Conservation (phyloP, 2,329 filamentous ascomycete species). For the Hirsutella minnesotensis region DNA sequence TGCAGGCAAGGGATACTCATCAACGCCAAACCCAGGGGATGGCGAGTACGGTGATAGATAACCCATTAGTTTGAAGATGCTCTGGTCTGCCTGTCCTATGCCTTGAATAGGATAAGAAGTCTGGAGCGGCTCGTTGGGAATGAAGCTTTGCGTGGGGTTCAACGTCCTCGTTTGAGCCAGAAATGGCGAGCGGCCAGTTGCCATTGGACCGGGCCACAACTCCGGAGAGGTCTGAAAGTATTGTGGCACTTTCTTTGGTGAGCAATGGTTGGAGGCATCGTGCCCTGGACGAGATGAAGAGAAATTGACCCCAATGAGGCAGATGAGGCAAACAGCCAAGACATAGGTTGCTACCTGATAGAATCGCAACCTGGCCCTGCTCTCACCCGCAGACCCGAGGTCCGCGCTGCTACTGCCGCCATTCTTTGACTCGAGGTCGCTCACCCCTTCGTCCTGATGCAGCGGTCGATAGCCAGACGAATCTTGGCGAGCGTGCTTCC, state of each 20-base stretch:
- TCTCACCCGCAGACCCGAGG: slow-evolving; percentile 5
- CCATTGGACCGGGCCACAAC: slow-evolving; percentile 51
- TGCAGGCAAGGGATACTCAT: slow-evolving; percentile 56
- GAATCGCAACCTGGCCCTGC: slow-evolving; percentile 13
- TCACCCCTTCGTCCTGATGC: slow-evolving; percentile 18
- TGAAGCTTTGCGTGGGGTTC: slow-evolving; percentile 51
- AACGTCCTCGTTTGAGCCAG: slow-evolving; percentile 60
- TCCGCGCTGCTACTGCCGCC: slow-evolving; percentile 5
- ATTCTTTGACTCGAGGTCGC: slow-evolving; percentile 3
- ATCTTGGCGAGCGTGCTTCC: slow-evolving; percentile 5
- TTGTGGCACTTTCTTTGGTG: slow-evolving; percentile 40
- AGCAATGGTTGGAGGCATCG: slow-evolving; percentile 17
- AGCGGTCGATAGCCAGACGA: slow-evolving; percentile 19
- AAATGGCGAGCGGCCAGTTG: slow-evolving; percentile 59
- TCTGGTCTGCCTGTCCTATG: slow-evolving; percentile 41
- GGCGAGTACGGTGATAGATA: slow-evolving; percentile 57
- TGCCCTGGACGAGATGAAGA: slow-evolving; percentile 14
- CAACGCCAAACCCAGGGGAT: slow-evolving; percentile 61
- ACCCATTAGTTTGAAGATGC: slow-evolving; percentile 62
- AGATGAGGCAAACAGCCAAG: slow-evolving; percentile 20
- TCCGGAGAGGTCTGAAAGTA: slow-evolving; percentile 52
- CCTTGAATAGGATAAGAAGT: slow-evolving; percentile 57
- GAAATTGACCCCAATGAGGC: slow-evolving; percentile 25
- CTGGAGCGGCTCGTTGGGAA: slow-evolving; percentile 59
- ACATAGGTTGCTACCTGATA: slow-evolving; percentile 17